Percentiles rank a stretch among this genome's conserved stretches.
Conservation (phyloP, 2,329 filamentous ascomycete species). For the Zymoseptoria ardabiliae region DNA sequence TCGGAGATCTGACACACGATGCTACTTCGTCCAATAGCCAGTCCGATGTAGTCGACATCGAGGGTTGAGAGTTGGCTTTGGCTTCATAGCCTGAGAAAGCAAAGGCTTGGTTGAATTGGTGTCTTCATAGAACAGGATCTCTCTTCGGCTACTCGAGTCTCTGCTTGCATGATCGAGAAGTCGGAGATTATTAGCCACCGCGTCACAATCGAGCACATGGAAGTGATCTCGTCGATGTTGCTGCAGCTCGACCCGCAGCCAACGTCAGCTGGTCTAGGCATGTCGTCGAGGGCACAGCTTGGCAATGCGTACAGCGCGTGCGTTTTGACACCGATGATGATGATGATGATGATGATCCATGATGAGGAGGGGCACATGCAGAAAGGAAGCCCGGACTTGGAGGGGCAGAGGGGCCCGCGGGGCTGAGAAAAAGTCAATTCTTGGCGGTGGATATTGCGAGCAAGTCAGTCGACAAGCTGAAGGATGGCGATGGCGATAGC, state of each 20-base stretch:
- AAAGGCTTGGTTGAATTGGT: too few relatives aligned
- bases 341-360: neutral
- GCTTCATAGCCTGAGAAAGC: too few relatives aligned
- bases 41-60: too few relatives aligned
- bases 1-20: too few relatives aligned
- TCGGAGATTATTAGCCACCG: too few relatives aligned
- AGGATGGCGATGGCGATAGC: neutral
- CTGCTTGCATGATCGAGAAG: too few relatives aligned
- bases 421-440: neutral
- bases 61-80: too few relatives aligned
- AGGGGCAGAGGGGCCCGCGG: neutral
- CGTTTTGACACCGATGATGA: neutral
- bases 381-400: neutral
- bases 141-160: too few relatives aligned
- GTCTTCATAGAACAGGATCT: too few relatives aligned
- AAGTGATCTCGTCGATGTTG: neutral
- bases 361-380: neutral
- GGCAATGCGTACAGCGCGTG: too few relatives aligned
- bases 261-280: neutral
- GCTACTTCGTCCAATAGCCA: too few relatives aligned
- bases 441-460: neutral
- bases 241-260: neutral
- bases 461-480: neutral
- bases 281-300: neutral
- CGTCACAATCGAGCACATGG: too few relatives aligned